A percentile compares a stretch with the other conserved stretches of the same genome.
These are phyloP conservation scores for Ascochyta rabiei DNA, from an alignment of 2,329 filamentous ascomycete genomes.

Conservation along the genomic window DNA sequence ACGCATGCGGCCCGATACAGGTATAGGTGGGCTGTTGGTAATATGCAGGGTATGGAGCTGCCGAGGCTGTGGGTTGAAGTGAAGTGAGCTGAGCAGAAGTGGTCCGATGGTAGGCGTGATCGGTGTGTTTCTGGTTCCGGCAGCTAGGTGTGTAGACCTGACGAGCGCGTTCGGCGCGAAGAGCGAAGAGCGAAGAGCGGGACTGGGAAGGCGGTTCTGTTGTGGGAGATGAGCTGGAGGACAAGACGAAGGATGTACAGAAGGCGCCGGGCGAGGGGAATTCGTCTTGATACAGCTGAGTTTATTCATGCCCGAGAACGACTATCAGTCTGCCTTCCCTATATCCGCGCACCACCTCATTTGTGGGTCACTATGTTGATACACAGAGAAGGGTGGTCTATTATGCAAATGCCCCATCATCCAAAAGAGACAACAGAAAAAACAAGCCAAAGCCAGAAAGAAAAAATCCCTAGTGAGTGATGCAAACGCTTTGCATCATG, in stretches of 20 bases:
- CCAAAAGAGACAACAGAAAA: neutral
- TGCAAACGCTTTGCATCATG: conserved; percentile 5
- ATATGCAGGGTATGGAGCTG: no score
- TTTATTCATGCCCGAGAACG: neutral
- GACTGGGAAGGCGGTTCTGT: neutral
- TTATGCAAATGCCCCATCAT: neutral
- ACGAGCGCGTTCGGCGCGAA: neutral
- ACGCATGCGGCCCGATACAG: no score
- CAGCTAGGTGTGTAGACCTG: neutral
- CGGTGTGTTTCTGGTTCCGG: neutral
- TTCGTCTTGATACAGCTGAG: neutral
- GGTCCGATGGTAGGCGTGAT: neutral
- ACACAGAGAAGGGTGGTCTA: conserved; percentile 9
- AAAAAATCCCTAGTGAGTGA: neutral
- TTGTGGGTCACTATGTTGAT: conserved; percentile 1
- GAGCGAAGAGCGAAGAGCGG: neutral
- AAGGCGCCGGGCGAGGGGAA: neutral
- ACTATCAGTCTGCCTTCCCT: neutral
- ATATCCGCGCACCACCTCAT: neutral
- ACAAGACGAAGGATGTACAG: no score
- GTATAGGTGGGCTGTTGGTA: no score
- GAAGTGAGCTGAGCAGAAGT: neutral
- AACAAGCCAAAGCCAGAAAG: neutral
- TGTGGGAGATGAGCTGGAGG: no score
- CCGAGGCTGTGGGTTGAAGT: neutral